Conservation (phyloP, 805 yeast species). For the Starmerella vaccinii region DNA sequence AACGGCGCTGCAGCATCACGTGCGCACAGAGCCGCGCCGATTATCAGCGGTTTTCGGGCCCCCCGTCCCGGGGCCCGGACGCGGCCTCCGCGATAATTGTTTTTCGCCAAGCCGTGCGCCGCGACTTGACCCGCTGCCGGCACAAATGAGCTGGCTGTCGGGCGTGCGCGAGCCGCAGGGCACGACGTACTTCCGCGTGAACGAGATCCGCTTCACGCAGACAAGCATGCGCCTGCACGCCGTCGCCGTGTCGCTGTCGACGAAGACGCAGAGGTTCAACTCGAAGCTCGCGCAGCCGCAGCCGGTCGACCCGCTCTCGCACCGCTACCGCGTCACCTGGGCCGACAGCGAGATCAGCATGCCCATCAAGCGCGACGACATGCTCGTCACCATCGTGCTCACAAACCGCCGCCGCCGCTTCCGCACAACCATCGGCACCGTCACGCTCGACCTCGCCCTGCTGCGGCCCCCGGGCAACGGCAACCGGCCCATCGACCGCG, state of each 20-base stretch:
- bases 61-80: too few species aligned
- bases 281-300: conserved; percentile 18
- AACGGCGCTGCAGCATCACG: too few species aligned
- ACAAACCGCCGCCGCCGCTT: conserved; percentile 22
- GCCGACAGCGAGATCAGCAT: conserved; percentile 21
- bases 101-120: background rate
- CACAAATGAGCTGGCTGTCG: conserved; percentile 22
- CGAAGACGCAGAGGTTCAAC: conserved; percentile 20
- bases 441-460: conserved; percentile 14
- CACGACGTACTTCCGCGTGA: conserved; percentile 12
- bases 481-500: conserved; percentile 7
- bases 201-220: conserved; percentile 25
- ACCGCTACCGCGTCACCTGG: conserved; percentile 22
- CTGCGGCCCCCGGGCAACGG: conserved; percentile 8
- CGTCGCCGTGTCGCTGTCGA: conserved; percentile 20
- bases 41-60: too few species aligned
- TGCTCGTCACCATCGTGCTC: conserved; percentile 13
- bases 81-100: background rate
- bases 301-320: conserved; percentile 26
- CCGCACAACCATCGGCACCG: conserved; percentile 24
- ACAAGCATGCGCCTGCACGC: conserved; percentile 20
- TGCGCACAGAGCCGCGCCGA: too few species aligned
- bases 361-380: conserved; percentile 5
- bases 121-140: background rate
- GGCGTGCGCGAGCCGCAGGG: conserved; percentile 10